Conservation (phyloP, 192 early-diverging fungal genomes). For the Allomyces macrogynus region DNA sequence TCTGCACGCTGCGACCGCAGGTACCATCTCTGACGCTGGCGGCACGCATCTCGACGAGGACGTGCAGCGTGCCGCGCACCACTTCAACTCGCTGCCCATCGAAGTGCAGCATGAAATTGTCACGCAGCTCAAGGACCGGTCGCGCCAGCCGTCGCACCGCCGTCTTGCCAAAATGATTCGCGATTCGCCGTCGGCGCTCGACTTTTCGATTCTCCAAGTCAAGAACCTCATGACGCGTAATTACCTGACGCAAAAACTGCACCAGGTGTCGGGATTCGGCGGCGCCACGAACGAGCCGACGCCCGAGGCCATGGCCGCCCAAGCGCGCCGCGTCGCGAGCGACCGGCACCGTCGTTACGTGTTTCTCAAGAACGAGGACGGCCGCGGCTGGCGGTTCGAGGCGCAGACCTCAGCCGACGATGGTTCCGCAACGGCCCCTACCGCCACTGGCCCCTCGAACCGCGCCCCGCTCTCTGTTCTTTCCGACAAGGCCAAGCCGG, state of each 20-base stretch:
- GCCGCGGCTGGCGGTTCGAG: constrained; percentile 32
- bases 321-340: constrained; percentile 46
- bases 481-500: too few relatives aligned
- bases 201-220: constrained; percentile 86
- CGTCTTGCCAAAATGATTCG: constrained; percentile 51
- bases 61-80: constrained; percentile 58
- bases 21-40: not conserved
- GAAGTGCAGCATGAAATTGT: constrained; percentile 88
- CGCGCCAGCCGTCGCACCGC: constrained; percentile 53
- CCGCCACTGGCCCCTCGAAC: not conserved
- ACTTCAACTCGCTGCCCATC: constrained; percentile 48
- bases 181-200: constrained; percentile 45
- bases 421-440: not conserved
- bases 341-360: constrained; percentile 67
- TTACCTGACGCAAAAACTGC: constrained; percentile 52
- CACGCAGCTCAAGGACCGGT: constrained; percentile 57
- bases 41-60: constrained; percentile 7
- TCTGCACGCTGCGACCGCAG: not conserved
- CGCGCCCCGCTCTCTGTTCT: too few relatives aligned
- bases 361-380: constrained; percentile 62
- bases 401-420: not conserved
- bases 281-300: not conserved
- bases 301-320: constrained; percentile 1
- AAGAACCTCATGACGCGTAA: constrained; percentile 62
- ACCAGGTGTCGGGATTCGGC: not conserved